Evolutionary conservation across 2,329 filamentous ascomycete species (phyloP).

Genomic region (Talaromyces sp.): DNA sequence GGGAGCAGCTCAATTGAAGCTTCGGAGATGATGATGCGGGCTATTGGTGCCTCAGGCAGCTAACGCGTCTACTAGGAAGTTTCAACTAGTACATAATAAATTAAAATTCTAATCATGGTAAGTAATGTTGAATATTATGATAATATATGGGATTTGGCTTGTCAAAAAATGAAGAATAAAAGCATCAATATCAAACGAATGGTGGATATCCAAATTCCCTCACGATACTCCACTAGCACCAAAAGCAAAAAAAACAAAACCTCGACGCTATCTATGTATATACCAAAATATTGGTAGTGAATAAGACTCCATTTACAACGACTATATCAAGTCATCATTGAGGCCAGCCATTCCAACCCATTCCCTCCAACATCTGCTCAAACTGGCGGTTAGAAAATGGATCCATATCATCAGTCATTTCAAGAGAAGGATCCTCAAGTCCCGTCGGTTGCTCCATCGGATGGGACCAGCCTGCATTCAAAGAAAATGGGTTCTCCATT

Average conservation of each 20-base stretch:
- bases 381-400: constrained; percentile 31
- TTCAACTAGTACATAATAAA: background rate
- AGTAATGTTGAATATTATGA: background rate
- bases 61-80: background rate
- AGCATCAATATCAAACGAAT: background rate
- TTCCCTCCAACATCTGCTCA: constrained; percentile 25
- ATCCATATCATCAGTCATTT: constrained; percentile 18
- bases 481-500: constrained; percentile 21
- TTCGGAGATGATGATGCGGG: background rate
- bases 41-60: background rate
- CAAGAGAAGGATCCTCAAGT: background rate
- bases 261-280: background rate
- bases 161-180: background rate
- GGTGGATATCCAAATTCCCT: background rate
- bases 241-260: background rate
- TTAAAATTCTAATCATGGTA: background rate
- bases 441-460: background rate
- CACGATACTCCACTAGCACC: background rate
- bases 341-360: constrained; percentile 27
- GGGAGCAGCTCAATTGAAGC: background rate
- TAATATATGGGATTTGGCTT: background rate
- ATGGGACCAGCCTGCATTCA: constrained; percentile 28
- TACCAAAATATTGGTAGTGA: background rate
- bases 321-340: background rate
- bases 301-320: background rate